These are phyloP conservation scores for Entelexis sorbosivorans DNA, from an alignment of 1,139 yeast genomes.

Conservation along the genomic window DNA sequence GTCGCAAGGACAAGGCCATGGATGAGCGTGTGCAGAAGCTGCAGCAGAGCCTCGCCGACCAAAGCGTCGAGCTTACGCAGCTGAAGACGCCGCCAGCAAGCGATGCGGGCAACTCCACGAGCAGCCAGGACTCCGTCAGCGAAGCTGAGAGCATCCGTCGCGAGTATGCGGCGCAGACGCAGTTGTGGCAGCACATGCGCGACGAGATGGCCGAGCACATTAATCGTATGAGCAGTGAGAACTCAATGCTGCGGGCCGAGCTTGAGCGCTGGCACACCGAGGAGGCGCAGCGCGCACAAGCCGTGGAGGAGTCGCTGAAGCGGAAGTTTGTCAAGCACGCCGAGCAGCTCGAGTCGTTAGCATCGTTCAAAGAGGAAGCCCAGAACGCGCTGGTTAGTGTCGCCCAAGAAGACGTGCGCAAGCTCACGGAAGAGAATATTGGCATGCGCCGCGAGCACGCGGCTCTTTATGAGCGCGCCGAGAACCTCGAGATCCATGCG, in stretches of 20 bases:
- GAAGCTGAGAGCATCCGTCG: background rate
- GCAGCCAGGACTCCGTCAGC: background rate
- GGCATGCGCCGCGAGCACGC: background rate
- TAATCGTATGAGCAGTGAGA: background rate
- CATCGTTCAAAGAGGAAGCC: constrained; percentile 1
- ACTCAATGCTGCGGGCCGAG: background rate
- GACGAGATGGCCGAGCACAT: background rate
- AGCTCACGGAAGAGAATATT: background rate
- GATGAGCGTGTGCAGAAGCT: background rate
- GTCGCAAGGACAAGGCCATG: constrained; percentile 4
- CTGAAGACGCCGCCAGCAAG: background rate
- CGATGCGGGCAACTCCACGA: background rate
- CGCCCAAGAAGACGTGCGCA: background rate
- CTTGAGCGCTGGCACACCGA: background rate
- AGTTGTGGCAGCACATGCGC: background rate
- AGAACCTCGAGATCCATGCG: background rate
- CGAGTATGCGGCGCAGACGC: background rate
- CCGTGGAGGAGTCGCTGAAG: constrained; percentile 2
- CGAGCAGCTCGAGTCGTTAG: constrained; percentile 4
- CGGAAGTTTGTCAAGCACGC: background rate
- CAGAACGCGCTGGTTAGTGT: background rate
- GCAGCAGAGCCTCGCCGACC: background rate
- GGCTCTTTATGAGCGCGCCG: constrained; percentile 1
- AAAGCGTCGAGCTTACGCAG: background rate
- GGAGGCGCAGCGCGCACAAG: background rate